phyloP scores from a whole-genome alignment of 106 monocot species.

The Amphibolis antarctica region DNA sequence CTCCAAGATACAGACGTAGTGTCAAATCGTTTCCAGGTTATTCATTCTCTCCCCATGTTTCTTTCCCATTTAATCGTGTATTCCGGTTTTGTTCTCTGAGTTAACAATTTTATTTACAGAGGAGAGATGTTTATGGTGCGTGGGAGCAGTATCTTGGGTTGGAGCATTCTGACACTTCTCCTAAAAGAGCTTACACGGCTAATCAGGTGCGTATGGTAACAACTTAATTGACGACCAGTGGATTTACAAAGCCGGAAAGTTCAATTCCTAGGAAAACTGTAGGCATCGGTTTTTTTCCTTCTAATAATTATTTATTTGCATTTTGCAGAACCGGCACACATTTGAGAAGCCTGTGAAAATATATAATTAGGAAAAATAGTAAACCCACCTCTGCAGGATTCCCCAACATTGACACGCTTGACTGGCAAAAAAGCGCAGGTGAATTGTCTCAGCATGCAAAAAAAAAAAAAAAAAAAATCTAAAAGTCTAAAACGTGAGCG shows the following conservation, averaged over 20 bases:
- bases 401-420: neutral
- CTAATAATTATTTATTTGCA: neutral
- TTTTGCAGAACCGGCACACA: constrained; percentile 23
- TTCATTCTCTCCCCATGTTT: neutral
- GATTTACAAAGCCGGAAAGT: no score
- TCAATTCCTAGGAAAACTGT: no score
- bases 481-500: no score
- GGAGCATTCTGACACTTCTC: constrained; percentile 27
- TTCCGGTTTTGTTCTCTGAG: no score
- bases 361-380: constrained; percentile 19
- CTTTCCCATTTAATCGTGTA: neutral
- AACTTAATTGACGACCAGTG: neutral
- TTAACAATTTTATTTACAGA: no score
- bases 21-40: constrained; percentile 69
- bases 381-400: neutral
- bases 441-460: neutral
- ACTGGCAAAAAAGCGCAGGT: no score
- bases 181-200: constrained; percentile 17
- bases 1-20: constrained; percentile 67
- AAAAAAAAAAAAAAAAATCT: neutral
- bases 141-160: constrained; percentile 34
- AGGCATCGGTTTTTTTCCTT: neutral
- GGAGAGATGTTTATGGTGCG: constrained; percentile 28
- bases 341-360: constrained; percentile 34
- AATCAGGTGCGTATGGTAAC: constrained; percentile 8